Base-by-base conservation (phyloP, 208 protist genomes). In the Crithidia fasciculata region DNA sequence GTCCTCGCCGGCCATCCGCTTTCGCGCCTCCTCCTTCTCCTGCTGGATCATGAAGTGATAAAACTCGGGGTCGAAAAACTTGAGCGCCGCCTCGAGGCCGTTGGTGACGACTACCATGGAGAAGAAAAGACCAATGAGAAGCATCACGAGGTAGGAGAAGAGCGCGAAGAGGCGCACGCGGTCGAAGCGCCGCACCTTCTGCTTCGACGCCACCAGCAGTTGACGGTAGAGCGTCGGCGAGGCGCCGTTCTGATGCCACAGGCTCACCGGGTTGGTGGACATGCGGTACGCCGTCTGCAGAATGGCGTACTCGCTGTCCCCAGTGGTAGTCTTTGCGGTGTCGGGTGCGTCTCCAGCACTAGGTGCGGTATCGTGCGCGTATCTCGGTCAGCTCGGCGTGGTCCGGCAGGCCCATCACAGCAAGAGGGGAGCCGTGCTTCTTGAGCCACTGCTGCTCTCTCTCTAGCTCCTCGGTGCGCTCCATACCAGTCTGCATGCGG, bases 171-270 rank as follows among this genome's bases (percentile, higher is more conserved):
- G 47, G 5, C 70, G 88, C 59, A 92, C 84, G 13, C 70, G 59
- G 53, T 82, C 57, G 10, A 86, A 47, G 9, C 69, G 53, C 39
- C 78, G 65, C 8, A 76, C 43, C 41, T 78, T 83, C 36, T 67
- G 62, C 37, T 80, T 78, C 8, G 75, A 80, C 8, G 59, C 40
- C 0, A 36, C 49, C 16, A 85, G 41, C 37, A 95, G 81, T 41
- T 89, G 72, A 2, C 74, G 71, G 60, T 90, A 87, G 10, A 95
- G 76, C n/a, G 61, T 62, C 18, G 90, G 90, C 37, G 90, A 72
- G 19, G 83, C 80, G 4, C 88, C 86, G 73, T 93, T 95, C 68
- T 80, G 86, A 58, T 95, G 90, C 87, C 88, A 95, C 39, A 95
- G 77, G 47, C 90, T 95, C 15, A 79, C 74, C 3, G 86, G 85